Base-by-base conservation (phyloP, 768 basidiomycete species). In the Boletus vermiculosoides region DNA sequence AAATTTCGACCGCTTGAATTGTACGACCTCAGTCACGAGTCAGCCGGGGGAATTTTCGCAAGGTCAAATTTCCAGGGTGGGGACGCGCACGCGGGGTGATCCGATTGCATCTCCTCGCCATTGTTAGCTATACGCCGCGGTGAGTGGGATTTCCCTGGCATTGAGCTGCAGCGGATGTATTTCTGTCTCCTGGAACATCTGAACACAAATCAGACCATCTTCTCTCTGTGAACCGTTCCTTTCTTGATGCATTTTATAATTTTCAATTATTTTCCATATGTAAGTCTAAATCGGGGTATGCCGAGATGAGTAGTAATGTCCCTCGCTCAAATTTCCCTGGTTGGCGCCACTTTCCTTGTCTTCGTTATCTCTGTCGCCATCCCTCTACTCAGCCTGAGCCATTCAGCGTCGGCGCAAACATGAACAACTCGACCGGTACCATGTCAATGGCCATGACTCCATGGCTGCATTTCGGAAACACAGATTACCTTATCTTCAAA, bases 401-500 rank as follows among this genome's bases (percentile, higher is more conserved):
- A 36, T 10, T n/a, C 22, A n/a, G 30, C 23, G 23, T 59, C n/a
- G 22, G 33, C 9, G 4, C 42, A 11, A 23, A 20, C 52, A 55
- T 44, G 56, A 45, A 18, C 57, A 59, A 47, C 20, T 57, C 65
- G 11, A 55, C 56, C 5, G 15, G 15, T 18, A 61, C 52, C 28
- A 60, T 59, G 50, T 63, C 60, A 37, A 65, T 60, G 34, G 40
- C 69, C 76, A 90, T 89, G 88, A 77, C 75, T 2, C 82, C 87
- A 1, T 90, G 80, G 71, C 72, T 92, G 16, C 90, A 92, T 67
- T 87, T 90, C 61, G 78, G 79, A 22, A 73, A 75, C 0, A 83
- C 84, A 0, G 89, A 91, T 59, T 74, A 76, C 50, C 77, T 92
- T 12, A 74, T 83, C 70, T 94, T 94, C 75, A 62, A 82, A 55